phyloP scores from a whole-genome alignment of 306 rosid species.

The Vigna hirtella region DNA sequence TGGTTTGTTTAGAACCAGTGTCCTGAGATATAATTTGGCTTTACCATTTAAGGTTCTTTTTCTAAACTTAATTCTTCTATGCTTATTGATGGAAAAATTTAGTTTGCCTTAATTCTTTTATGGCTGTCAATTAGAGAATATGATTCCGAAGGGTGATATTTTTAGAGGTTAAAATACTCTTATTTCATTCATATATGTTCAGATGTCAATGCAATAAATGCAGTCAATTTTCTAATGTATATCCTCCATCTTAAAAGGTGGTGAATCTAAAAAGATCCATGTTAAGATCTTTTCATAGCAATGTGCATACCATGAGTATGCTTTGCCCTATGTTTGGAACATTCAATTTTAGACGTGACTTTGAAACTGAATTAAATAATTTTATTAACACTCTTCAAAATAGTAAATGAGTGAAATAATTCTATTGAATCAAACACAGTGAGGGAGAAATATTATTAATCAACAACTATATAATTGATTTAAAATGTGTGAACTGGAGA shows the following conservation, averaged over 20 bases:
- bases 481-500: constrained; percentile 39
- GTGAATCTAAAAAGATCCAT: not conserved
- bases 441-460: not conserved
- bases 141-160: too few relatives aligned
- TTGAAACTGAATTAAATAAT: not conserved
- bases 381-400: not conserved
- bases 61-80: not conserved
- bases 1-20: not conserved
- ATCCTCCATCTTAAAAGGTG: not conserved
- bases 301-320: not conserved
- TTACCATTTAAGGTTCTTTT: not conserved
- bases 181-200: not conserved
- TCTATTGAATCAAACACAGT: not conserved
- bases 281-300: not conserved
- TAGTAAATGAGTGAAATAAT: constrained; percentile 7
- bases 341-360: not conserved
- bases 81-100: not conserved
- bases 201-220: not conserved
- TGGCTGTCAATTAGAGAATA: too few relatives aligned
- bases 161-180: too few relatives aligned
- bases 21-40: not conserved
- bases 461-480: too few relatives aligned
- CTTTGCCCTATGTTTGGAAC: not conserved
- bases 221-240: not conserved
- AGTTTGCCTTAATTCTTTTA: not conserved